Evolutionary conservation across 2,329 filamentous ascomycete genomes (phyloP).

Genomic region (Alternaria gansuensis): DNA sequence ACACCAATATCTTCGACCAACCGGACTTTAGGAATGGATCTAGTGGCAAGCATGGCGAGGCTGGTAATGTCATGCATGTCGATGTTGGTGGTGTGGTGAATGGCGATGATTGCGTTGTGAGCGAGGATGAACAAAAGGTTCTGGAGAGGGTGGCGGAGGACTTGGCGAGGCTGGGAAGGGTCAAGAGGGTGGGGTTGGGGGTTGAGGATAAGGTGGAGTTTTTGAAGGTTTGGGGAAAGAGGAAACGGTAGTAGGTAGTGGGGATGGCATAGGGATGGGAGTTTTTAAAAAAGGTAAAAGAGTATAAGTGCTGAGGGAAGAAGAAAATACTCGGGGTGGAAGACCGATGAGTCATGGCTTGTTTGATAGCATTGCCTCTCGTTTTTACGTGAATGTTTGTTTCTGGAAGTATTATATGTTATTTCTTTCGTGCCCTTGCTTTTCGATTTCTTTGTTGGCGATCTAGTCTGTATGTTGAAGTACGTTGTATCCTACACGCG

Average conservation of each 20-base stretch:
- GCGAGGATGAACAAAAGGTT: constrained; percentile 68
- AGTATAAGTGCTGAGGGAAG: too few relatives aligned
- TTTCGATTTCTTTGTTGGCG: too few relatives aligned
- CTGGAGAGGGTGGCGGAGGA: constrained; percentile 85
- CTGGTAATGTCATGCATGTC: constrained; percentile 32
- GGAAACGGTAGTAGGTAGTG: constrained; percentile 30
- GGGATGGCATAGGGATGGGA: not conserved
- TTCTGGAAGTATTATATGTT: too few relatives aligned
- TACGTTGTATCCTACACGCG: too few relatives aligned
- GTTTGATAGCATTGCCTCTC: too few relatives aligned
- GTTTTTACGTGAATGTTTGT: too few relatives aligned
- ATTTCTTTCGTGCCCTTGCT: too few relatives aligned
- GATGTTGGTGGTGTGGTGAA: constrained; percentile 15
- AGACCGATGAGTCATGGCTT: too few relatives aligned
- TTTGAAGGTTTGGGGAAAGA: constrained; percentile 72
- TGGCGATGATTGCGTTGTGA: constrained; percentile 27
- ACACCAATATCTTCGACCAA: constrained; percentile 48
- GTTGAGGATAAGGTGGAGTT: constrained; percentile 85
- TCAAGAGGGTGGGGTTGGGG: constrained; percentile 87
- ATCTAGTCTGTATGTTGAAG: too few relatives aligned
- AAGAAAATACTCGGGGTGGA: too few relatives aligned
- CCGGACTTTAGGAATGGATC: constrained; percentile 37
- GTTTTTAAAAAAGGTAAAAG: too few relatives aligned
- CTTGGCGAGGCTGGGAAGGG: constrained; percentile 83
- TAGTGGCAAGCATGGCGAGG: constrained; percentile 20